Conservation (phyloP, 2,329 filamentous ascomycete species). For the Calonectria leucothoes region DNA sequence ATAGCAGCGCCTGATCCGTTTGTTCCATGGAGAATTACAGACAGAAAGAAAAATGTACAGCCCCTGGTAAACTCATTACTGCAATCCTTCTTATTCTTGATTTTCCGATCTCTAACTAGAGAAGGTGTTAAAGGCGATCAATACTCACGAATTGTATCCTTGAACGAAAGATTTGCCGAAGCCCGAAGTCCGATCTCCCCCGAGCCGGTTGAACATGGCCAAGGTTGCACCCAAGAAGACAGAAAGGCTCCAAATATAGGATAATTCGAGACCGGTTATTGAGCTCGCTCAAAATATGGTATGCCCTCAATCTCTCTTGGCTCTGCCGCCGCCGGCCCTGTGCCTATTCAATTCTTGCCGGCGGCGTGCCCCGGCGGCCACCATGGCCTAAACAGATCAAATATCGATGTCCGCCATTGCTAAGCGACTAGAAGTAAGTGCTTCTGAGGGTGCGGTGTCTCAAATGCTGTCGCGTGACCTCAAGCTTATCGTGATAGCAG, state of each 20-base stretch:
- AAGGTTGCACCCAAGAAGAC: neutral
- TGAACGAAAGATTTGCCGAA: neutral
- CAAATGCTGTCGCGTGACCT: neutral
- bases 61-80: too few relatives aligned
- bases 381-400: neutral
- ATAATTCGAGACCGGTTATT: too few relatives aligned
- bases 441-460: neutral
- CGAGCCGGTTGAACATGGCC: neutral
- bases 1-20: neutral
- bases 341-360: neutral
- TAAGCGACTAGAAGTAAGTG: neutral
- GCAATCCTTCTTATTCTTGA: neutral
- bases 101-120: neutral
- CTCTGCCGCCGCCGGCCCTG: neutral
- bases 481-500: neutral
- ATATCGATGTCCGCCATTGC: neutral
- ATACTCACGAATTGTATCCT: neutral
- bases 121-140: neutral
- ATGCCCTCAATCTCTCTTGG: too few relatives aligned
- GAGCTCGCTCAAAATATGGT: neutral
- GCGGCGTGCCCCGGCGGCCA: neutral
- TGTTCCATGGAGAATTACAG: neutral
- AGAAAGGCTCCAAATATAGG: neutral
- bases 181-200: neutral
- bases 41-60: neutral